Conservation (phyloP, 2,329 filamentous ascomycete genomes). For the Venturiaceae sp. region DNA sequence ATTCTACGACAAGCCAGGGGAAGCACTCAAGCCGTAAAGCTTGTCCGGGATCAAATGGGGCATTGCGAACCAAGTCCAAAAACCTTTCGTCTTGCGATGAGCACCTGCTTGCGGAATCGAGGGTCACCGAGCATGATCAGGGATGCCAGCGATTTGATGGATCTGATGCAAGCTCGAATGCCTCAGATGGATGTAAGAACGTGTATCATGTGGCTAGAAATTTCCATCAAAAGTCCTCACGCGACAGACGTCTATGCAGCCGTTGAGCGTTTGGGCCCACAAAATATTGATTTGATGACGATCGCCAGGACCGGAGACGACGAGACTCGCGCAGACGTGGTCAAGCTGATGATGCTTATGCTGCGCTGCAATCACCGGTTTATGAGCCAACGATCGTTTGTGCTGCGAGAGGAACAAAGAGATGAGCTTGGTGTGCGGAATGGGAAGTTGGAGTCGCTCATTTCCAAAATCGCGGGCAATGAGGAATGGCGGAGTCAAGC, state of each 20-base stretch:
- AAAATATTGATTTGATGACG: neutral
- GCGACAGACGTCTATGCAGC: conserved; percentile 15
- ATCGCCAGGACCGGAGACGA: neutral
- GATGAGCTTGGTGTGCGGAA: neutral
- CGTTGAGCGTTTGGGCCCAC: neutral
- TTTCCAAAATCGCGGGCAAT: neutral
- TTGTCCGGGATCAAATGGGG: conserved; percentile 45
- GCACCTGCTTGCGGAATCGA: conserved; percentile 64
- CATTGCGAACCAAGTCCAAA: conserved; percentile 20
- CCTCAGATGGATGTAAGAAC: conserved; percentile 40
- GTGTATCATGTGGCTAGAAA: conserved; percentile 47
- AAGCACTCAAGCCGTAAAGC: conserved; percentile 49
- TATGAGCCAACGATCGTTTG: neutral
- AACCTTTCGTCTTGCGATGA: conserved; percentile 64
- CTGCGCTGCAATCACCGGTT: neutral
- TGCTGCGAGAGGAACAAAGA: neutral
- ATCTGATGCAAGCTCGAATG: conserved; percentile 45
- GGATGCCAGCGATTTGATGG: conserved; percentile 55
- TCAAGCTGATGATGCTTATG: neutral
- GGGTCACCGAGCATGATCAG: conserved; percentile 61
- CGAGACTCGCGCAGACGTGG: neutral
- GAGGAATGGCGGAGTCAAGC: neutral
- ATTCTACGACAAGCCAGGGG: conserved; percentile 56
- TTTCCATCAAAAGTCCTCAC: conserved; percentile 36
- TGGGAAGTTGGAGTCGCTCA: neutral